Conservation (phyloP, 257 asterid genomes). For the Primulina tabacum region DNA sequence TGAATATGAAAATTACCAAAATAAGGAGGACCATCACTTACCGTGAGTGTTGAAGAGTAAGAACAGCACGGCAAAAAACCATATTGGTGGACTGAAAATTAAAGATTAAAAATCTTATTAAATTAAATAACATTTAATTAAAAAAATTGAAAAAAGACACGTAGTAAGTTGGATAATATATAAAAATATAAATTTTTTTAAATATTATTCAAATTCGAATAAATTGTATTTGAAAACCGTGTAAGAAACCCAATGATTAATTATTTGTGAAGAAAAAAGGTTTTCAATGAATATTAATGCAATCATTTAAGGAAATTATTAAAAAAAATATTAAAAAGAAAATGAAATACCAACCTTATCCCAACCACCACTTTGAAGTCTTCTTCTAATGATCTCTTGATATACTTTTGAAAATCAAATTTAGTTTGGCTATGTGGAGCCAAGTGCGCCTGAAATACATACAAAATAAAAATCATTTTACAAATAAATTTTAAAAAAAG, state of each 20-base stretch:
- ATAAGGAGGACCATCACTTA: slow-evolving; percentile 19
- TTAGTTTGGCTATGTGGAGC: slow-evolving; percentile 67
- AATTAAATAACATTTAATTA: neutral
- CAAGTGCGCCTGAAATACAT: slow-evolving; percentile 66
- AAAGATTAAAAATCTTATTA: neutral
- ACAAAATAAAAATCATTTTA: neutral
- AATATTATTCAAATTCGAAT: neutral
- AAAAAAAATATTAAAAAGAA: neutral
- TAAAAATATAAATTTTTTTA: too few species aligned
- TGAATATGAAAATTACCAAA: too few species aligned
- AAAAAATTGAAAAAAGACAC: neutral
- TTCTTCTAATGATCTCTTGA: slow-evolving; percentile 70
- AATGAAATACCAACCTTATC: slow-evolving; percentile 51
- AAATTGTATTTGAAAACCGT: neutral
- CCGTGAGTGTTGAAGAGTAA: slow-evolving; percentile 90
- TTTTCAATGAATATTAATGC: neutral
- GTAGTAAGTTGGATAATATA: too few species aligned
- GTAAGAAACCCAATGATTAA: neutral
- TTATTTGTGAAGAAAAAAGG: too few species aligned
- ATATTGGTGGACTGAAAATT: slow-evolving; percentile 67
- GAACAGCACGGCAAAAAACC: slow-evolving; percentile 65
- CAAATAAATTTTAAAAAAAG: too few species aligned
- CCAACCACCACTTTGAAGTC: slow-evolving; percentile 88
- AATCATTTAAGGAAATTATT: neutral
- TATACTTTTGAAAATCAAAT: slow-evolving; percentile 80